Base-by-base conservation (phyloP, 2,329 filamentous ascomycete genomes). In the Fusarium udum region DNA sequence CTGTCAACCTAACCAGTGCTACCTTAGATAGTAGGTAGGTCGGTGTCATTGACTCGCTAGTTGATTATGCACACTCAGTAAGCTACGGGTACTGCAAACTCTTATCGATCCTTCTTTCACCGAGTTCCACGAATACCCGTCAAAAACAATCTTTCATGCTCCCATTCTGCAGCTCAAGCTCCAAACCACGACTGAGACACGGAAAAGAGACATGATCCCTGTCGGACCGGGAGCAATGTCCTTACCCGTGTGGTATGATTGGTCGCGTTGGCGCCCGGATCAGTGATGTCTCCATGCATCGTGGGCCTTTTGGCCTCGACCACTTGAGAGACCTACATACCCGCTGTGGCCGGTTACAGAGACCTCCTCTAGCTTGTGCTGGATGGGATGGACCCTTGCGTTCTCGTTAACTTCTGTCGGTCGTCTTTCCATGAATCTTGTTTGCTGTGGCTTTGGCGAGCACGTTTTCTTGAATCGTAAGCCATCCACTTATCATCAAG, bases 221-320 rank as follows among this genome's bases (percentile, higher is more conserved):
- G 70, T 61, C 56, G 42, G 67, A 36, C 70, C 69, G 59, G 68
- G 66, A 73, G 61, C 42, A 49, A 58, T 69, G 74, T 67, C 63
- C 57, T 55, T 66, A 57, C 60, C 49, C 53, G 37, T 57, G 58
- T 56, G 31, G 68, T 59, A 53, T 81, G 78, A 82, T 82, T 82
- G 81, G 81, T 51, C 70, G 55, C 74, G 74, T 81, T 81, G 80
- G 78, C 81, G 81, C 81, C 80, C 73, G 71, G 68, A 70, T 76
- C 67, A 64, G 73, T 78, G 75, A 76, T 78, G 67, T 67, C 70
- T 61, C 72, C 75, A 74, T 75, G 69, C 74, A 72, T 71, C 70
- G 67, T 76, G 77, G 77, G 67, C 61, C 64, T 46, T 58, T 67
- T 60, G 61, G 67, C 53, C 49, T 65, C 58, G 75, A 69, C 74